phyloP scores from a whole-genome alignment of 768 basidiomycete species.

The Podaxis sp. region DNA sequence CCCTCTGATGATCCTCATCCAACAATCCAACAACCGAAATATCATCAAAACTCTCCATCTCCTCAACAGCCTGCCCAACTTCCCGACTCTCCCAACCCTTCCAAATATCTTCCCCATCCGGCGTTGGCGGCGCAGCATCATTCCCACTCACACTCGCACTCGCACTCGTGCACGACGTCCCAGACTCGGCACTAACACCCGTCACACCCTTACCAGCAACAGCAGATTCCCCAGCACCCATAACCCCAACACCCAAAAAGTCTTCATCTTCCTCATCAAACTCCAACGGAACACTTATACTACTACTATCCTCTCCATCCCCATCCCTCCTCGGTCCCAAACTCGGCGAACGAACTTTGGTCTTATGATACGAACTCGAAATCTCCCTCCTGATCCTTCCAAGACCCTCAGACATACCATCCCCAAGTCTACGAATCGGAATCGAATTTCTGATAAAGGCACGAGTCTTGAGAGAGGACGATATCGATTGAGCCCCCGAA shows the following conservation, averaged over 20 bases:
- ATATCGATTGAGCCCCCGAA: conserved; percentile 21
- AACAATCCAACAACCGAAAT: conserved; percentile 37
- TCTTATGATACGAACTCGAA: conserved; percentile 22
- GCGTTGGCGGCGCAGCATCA: conserved; percentile 14
- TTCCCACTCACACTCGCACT: conserved; percentile 28
- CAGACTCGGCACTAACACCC: conserved; percentile 26
- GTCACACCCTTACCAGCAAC: conserved; percentile 14
- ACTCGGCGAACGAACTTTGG: conserved; percentile 38
- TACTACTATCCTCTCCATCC: conserved; percentile 16
- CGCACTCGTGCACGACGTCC: conserved; percentile 28
- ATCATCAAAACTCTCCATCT: conserved; percentile 48
- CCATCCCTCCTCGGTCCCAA: conserved; percentile 21
- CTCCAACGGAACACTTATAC: conserved; percentile 41
- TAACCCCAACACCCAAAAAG: conserved; percentile 26
- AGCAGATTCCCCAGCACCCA: conserved; percentile 15
- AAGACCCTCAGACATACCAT: conserved; percentile 57
- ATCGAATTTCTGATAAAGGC: conserved; percentile 34
- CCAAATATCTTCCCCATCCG: conserved; percentile 27
- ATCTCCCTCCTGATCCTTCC: conserved; percentile 57
- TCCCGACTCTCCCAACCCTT: conserved; percentile 40
- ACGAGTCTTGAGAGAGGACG: background rate
- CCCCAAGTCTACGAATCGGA: conserved; percentile 50
- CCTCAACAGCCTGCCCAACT: conserved; percentile 43
- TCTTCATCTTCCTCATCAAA: conserved; percentile 73
- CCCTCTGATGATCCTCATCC: conserved; percentile 32